Conservation (phyloP, 2,329 filamentous ascomycete genomes). For the Aureobasidium sp. region DNA sequence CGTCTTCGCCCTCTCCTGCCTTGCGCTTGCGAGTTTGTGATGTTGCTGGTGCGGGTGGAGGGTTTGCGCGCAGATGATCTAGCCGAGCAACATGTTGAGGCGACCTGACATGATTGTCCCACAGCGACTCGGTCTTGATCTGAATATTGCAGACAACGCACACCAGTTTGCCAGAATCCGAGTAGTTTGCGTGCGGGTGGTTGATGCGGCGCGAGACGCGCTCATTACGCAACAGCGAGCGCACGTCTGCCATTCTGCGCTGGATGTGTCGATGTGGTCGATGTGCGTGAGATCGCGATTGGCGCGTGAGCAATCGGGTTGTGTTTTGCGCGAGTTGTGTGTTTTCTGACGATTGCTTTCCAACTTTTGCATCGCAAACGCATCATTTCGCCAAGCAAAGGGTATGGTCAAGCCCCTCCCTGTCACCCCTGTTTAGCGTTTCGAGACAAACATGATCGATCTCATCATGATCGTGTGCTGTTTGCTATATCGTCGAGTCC, state of each 20-base stretch:
- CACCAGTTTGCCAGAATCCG: conserved; percentile 58
- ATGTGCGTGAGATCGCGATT: not conserved
- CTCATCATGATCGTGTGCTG: not conserved
- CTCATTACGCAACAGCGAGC: conserved; percentile 71
- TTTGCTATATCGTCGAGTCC: not conserved
- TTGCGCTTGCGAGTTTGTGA: conserved; percentile 48
- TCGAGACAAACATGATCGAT: not conserved
- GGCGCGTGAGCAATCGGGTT: not conserved
- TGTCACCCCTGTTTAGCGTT: not conserved
- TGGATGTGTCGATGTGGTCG: not conserved
- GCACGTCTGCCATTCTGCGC: conserved; percentile 64
- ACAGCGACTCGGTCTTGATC: conserved; percentile 59
- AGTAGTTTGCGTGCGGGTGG: conserved; percentile 62
- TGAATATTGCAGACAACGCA: conserved; percentile 60
- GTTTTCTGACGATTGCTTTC: conserved; percentile 2
- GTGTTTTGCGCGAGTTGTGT: not conserved
- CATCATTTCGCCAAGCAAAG: conserved; percentile 8
- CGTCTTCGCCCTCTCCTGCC: conserved; percentile 27
- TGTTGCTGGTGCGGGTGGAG: conserved; percentile 16
- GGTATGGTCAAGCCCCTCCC: not conserved
- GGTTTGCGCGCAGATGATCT: conserved; percentile 27
- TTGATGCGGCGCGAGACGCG: conserved; percentile 66
- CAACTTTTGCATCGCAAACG: conserved; percentile 10
- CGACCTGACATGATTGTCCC: conserved; percentile 57
- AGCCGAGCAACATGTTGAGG: conserved; percentile 38